These are phyloP conservation scores for Trichophyton schoenleinii DNA, from an alignment of 2,329 filamentous ascomycete species.

Conservation along the genomic window DNA sequence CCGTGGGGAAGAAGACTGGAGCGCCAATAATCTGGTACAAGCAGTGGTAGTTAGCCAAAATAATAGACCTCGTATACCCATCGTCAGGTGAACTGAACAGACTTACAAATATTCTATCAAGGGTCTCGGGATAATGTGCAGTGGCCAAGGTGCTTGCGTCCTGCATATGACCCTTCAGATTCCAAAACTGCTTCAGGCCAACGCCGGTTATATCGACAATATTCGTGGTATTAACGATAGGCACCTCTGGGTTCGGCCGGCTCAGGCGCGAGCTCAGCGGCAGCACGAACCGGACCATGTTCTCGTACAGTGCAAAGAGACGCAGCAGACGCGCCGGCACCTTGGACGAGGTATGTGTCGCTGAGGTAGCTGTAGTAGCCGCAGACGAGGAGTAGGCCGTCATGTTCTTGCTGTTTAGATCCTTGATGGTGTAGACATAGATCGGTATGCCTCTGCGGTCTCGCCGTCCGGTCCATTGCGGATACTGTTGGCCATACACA, in stretches of 20 bases:
- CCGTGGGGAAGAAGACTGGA: conserved; percentile 78
- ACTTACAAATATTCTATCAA: conserved; percentile 63
- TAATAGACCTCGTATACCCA: neutral
- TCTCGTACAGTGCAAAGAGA: conserved; percentile 87
- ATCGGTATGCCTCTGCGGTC: conserved; percentile 85
- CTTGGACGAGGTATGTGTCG: conserved; percentile 47
- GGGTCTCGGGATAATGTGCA: conserved; percentile 86
- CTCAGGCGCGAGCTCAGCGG: conserved; percentile 71
- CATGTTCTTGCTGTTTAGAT: conserved; percentile 72
- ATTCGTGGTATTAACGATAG: conserved; percentile 84
- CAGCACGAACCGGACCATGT: conserved; percentile 74
- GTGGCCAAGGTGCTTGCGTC: conserved; percentile 78
- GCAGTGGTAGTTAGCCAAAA: neutral
- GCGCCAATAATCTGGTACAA: conserved; percentile 62
- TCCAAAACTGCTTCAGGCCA: conserved; percentile 89
- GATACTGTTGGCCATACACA: conserved; percentile 54
- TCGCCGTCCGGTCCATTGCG: conserved; percentile 85
- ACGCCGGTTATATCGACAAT: conserved; percentile 88
- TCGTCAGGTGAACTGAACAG: neutral
- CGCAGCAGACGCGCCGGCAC: conserved; percentile 62
- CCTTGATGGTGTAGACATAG: conserved; percentile 77
- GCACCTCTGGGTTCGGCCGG: conserved; percentile 62
- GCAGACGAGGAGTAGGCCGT: conserved; percentile 53
- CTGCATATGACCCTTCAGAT: conserved; percentile 87
- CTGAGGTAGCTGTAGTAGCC: conserved; percentile 39